Evolutionary conservation across 441 rosid species (phyloP).

Genomic region (Gossypium lobatum): DNA sequence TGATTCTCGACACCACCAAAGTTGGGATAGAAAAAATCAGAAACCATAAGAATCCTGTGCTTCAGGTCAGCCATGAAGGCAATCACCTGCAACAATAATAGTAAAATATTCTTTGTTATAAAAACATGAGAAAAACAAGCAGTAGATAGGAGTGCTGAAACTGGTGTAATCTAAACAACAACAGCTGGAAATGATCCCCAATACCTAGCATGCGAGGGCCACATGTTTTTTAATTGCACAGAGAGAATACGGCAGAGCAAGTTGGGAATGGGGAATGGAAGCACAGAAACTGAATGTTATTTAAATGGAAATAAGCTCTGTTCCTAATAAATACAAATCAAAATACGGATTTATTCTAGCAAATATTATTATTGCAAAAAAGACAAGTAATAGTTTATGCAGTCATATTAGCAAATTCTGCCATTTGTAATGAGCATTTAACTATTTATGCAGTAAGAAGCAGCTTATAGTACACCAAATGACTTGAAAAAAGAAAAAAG

Average conservation of each 20-base stretch:
- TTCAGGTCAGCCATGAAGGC: constrained; percentile 39
- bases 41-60: constrained; percentile 81
- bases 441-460: constrained; percentile 2
- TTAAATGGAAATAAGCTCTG: neutral
- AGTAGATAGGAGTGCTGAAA: neutral
- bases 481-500: neutral
- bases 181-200: neutral
- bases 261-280: neutral
- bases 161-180: neutral
- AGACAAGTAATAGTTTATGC: neutral
- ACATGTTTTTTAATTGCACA: neutral
- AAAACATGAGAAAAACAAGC: neutral
- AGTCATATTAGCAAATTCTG: neutral
- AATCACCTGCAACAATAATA: constrained; percentile 19
- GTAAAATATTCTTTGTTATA: neutral
- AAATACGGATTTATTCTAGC: neutral
- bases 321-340: neutral
- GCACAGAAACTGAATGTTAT: neutral
- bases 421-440: neutral
- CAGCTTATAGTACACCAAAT: neutral
- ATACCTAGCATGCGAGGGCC: neutral
- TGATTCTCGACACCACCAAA: constrained; percentile 97
- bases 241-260: neutral
- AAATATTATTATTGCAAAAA: neutral
- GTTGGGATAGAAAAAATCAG: constrained; percentile 98